Evolutionary conservation across 352 stramenopile species (phyloP).

Genomic region (Phytophthora tubulina): DNA sequence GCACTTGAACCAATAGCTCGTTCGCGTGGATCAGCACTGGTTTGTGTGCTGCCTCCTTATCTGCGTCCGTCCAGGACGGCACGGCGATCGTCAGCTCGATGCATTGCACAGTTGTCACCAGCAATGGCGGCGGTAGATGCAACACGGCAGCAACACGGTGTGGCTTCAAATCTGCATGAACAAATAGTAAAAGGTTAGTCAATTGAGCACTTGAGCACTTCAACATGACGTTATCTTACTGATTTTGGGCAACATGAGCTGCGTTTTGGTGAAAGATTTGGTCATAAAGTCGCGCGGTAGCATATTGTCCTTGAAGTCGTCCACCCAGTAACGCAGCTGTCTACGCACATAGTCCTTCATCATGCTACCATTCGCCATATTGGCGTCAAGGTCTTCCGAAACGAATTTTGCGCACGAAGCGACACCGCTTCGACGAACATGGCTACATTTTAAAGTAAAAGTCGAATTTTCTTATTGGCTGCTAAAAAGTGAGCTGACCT

Average conservation of each 20-base stretch:
- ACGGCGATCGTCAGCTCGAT: slow-evolving; percentile 65
- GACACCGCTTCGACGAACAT: slow-evolving; percentile 4
- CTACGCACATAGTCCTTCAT: slow-evolving; percentile 82
- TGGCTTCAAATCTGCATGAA: slow-evolving; percentile 63
- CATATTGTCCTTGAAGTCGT: slow-evolving; percentile 68
- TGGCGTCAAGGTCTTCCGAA: not conserved
- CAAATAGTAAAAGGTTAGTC: not conserved
- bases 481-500: slow-evolving; percentile 1
- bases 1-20: slow-evolving; percentile 63
- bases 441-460: slow-evolving; percentile 30
- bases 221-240: slow-evolving; percentile 36
- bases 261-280: slow-evolving; percentile 57
- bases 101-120: slow-evolving; percentile 64
- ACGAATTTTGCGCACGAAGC: slow-evolving; percentile 20
- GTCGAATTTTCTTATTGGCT: not conserved
- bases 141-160: slow-evolving; percentile 63
- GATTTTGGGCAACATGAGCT: slow-evolving; percentile 61
- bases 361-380: slow-evolving; percentile 38
- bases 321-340: slow-evolving; percentile 74
- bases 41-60: slow-evolving; percentile 65
- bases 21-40: slow-evolving; percentile 56
- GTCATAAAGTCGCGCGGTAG: slow-evolving; percentile 64
- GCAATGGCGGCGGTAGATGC: slow-evolving; percentile 52
- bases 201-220: not conserved
- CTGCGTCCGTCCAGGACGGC: slow-evolving; percentile 59